These are phyloP conservation scores for Aspergillus piperis DNA, from an alignment of 2,329 filamentous ascomycete genomes.

Conservation along the genomic window DNA sequence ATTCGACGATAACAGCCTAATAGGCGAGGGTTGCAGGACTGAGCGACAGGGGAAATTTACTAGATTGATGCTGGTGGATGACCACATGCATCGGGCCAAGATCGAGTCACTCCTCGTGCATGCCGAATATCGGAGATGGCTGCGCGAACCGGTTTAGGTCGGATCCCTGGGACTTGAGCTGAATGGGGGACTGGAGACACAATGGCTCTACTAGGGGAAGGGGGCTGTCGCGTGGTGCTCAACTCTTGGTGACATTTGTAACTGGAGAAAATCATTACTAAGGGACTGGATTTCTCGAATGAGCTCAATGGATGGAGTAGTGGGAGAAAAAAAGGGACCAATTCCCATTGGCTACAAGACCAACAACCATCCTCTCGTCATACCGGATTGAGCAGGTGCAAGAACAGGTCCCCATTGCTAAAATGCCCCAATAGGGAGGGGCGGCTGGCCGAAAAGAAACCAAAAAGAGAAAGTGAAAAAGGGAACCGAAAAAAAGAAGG, in stretches of 20 bases:
- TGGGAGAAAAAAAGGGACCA: no score
- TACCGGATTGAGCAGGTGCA: slow-evolving; percentile 19
- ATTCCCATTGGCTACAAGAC: neutral
- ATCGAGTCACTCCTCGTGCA: slow-evolving; percentile 4
- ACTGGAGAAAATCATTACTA: no score
- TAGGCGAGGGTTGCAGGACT: slow-evolving; percentile 1
- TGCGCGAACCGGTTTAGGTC: slow-evolving; percentile 1
- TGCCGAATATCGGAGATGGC: neutral
- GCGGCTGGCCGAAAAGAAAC: neutral
- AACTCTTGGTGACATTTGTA: neutral
- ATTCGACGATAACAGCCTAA: slow-evolving; percentile 9
- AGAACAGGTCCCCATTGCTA: neutral
- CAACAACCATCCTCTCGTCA: slow-evolving; percentile 5
- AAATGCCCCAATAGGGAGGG: slow-evolving; percentile 6
- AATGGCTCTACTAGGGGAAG: neutral
- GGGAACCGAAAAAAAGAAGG: no score
- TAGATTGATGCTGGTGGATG: neutral
- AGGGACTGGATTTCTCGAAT: no score
- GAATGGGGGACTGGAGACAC: neutral
- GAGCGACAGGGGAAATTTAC: slow-evolving; percentile 19
- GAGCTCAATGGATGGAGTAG: no score
- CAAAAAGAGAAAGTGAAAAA: no score
- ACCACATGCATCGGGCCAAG: slow-evolving; percentile 7
- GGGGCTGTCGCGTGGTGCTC: slow-evolving; percentile 11
- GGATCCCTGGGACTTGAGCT: slow-evolving; percentile 7